phyloP scores from a whole-genome alignment of 495 filamentous ascomycete species.

The Annulohypoxylon moriforme region DNA sequence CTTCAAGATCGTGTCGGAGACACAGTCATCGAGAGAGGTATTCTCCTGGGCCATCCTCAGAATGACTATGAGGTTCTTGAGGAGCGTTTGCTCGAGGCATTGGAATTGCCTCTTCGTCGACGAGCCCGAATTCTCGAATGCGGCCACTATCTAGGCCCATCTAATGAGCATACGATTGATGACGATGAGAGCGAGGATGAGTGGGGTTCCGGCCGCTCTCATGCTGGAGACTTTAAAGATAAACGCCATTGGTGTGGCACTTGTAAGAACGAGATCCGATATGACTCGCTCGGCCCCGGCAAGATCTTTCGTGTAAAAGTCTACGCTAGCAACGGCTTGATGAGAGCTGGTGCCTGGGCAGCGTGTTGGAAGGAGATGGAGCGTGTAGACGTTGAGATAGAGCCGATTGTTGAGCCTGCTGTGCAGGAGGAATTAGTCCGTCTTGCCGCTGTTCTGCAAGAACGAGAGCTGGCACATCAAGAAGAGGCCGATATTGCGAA shows the following conservation, averaged over 20 bases:
- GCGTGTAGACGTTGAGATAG: conserved; percentile 91
- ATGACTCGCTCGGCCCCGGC: conserved; percentile 54
- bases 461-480: conserved; percentile 48
- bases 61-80: conserved; percentile 93
- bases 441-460: conserved; percentile 51
- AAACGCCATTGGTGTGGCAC: conserved; percentile 71
- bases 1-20: conserved; percentile 80
- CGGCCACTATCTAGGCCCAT: conserved; percentile 74
- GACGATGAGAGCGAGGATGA: conserved; percentile 62
- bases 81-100: conserved; percentile 86
- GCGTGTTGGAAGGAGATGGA: conserved; percentile 98
- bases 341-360: conserved; percentile 91
- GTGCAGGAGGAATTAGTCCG: conserved; percentile 59
- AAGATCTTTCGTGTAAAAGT: conserved; percentile 87
- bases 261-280: conserved; percentile 64
- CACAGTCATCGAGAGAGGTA: conserved; percentile 83
- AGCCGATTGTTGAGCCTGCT: conserved; percentile 63
- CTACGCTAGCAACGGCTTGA: conserved; percentile 92
- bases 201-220: conserved; percentile 48
- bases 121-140: conserved; percentile 77
- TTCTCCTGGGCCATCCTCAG: conserved; percentile 88
- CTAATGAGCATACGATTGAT: conserved; percentile 57
- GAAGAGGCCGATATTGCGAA: conserved; percentile 46
- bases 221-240: conserved; percentile 40
- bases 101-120: conserved; percentile 75